Base-by-base conservation (phyloP, 768 basidiomycete genomes). In the Hortiboletus campestris region DNA sequence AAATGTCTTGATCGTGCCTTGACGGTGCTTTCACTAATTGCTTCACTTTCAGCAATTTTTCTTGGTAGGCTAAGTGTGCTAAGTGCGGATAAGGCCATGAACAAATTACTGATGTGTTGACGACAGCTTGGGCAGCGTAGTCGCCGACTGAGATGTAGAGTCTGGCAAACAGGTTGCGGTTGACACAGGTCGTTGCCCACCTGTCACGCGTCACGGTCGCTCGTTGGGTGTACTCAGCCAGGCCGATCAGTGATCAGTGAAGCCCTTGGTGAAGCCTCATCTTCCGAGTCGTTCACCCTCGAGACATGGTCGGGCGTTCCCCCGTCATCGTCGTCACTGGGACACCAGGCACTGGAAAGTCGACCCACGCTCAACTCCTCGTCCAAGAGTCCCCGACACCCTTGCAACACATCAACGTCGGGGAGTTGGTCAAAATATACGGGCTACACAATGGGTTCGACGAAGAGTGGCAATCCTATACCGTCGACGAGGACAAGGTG, bases 401-500 rank as follows among this genome's bases (percentile, higher is more conserved):
- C 0, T 74, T 97, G 53, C 77, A 74, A 63, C 90, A 97, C 68
- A 79, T 99, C 73, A 96, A 98, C 65, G 83, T 98, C 46, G 89
- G 94, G 34, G 91, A 98, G 43, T 79, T 86, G 66, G 89, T 97
- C 54, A 98, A 95, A 74, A 85, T 89, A 63, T 82, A 84, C 46
- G 81, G 79, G 1, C 79, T 97, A 6, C 89, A 94, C 67, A 84
- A 91, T 57, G 84, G 86, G 0, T 98, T 82, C 67, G 92, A 99
- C 67, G 83, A 94, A 20, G 94, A 98, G 67, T 99, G 97, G 97
- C 86, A 95, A 66, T 87, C 84, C 47, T 97, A 91, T 71, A 88
- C 85, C 2, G 90, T 97, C 10, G 93, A 98, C 66, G 97, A 99
- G 71, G 97, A 99, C 76, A 91, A 92, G 81, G 94, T 94, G 59